These are phyloP conservation scores for Hyphopichia pseudoburtonii DNA, from an alignment of 1,139 yeast species.

Conservation along the genomic window DNA sequence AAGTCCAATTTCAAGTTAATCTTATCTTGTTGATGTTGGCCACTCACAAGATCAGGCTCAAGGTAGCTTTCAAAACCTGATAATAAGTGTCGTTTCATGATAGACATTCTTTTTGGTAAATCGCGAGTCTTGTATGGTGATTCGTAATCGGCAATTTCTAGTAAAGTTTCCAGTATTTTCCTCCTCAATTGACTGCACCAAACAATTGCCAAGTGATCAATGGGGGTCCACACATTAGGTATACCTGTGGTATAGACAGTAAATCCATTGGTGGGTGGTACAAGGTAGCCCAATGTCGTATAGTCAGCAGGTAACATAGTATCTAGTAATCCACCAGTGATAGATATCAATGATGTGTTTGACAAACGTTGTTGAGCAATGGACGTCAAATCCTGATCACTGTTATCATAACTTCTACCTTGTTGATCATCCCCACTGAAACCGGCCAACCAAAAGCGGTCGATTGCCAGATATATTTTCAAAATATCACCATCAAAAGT, in stretches of 20 bases:
- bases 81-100: constrained; percentile 51
- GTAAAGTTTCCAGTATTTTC: constrained; percentile 56
- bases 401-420: constrained; percentile 14
- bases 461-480: constrained; percentile 69
- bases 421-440: constrained; percentile 19
- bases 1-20: constrained; percentile 4
- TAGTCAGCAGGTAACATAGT: constrained; percentile 90
- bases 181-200: constrained; percentile 93
- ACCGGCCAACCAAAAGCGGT: constrained; percentile 78
- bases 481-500: constrained; percentile 90
- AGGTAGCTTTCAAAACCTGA: constrained; percentile 53
- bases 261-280: constrained; percentile 77
- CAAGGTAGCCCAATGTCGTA: constrained; percentile 69
- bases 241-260: constrained; percentile 83
- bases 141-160: constrained; percentile 55
- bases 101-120: constrained; percentile 55
- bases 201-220: constrained; percentile 93
- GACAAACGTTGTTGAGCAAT: constrained; percentile 41
- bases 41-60: constrained; percentile 1
- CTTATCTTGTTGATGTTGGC: background rate
- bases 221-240: constrained; percentile 91
- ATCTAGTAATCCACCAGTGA: constrained; percentile 90
- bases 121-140: constrained; percentile 48
- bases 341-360: constrained; percentile 63
- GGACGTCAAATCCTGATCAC: too few species aligned